Conservation (phyloP, 2,329 filamentous ascomycete genomes). For the Phaeophleospora eucalypticola region DNA sequence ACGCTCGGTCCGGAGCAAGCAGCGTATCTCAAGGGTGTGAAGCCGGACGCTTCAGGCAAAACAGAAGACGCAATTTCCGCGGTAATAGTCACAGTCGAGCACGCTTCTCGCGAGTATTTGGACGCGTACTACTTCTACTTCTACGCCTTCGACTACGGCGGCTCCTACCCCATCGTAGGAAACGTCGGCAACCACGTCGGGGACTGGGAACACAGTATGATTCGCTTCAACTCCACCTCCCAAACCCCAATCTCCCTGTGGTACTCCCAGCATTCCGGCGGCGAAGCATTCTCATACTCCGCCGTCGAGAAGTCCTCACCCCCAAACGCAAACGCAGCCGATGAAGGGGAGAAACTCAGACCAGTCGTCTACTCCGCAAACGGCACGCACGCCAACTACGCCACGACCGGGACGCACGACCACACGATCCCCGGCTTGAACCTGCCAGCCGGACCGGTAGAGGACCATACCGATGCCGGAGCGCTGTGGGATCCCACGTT, state of each 20-base stretch:
- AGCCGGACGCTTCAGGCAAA: constrained; percentile 49
- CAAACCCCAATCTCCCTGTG: constrained; percentile 54
- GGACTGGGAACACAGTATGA: constrained; percentile 61
- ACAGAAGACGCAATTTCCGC: constrained; percentile 49
- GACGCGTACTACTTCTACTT: constrained; percentile 64
- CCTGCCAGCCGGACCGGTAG: constrained; percentile 50
- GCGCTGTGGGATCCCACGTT: constrained; percentile 58
- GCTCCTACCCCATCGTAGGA: constrained; percentile 28
- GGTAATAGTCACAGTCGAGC: constrained; percentile 56
- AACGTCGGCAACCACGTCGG: constrained; percentile 56
- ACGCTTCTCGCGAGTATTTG: constrained; percentile 45
- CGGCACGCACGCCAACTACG: constrained; percentile 63
- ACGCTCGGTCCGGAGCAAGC: constrained; percentile 33
- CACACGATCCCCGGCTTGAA: constrained; percentile 60
- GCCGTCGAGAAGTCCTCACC: constrained; percentile 48
- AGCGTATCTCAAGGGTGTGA: constrained; percentile 48
- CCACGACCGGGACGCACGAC: constrained; percentile 56
- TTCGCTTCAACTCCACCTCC: constrained; percentile 53
- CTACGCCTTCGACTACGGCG: constrained; percentile 52
- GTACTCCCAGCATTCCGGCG: constrained; percentile 60
- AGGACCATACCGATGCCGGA: constrained; percentile 54
- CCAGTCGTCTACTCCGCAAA: constrained; percentile 57
- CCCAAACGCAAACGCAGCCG: neutral
- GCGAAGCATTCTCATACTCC: constrained; percentile 59
- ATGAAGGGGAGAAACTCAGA: constrained; percentile 41